Evolutionary conservation across 345 rosid genomes (phyloP), one percentile per base, ranked within the genome.

Genomic region (Sisymbrium irio): DNA sequence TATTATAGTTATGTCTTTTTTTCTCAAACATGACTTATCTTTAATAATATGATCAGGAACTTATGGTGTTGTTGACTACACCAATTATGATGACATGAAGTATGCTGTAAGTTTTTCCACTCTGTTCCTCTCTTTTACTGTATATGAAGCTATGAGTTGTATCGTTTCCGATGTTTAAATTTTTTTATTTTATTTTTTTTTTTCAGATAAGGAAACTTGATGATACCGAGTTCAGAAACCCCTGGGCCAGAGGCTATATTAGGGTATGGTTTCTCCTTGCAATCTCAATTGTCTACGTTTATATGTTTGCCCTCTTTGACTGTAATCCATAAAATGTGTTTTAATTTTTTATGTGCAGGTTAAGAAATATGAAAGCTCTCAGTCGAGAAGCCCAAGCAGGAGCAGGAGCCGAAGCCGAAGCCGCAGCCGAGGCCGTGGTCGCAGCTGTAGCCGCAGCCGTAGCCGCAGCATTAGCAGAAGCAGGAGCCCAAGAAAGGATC

Each of bases 71-170:
- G 97, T 93, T 36, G 98, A 93, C 82, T 93, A 91, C 79, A 89
- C 96, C 47, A 93, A 89, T 78, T 77, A 85, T 66, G 97, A 93
- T 30, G 98, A 91, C 85, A 93, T 91, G 98, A 93, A 91, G 75
- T 93, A 93, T 78, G 96, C 97, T 51, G 97, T 93, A 82, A 86
- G 94, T 83, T 68, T 83, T 68, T 22, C 56, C 27, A 32, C 56
- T 65, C 12, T 32, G 6, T 32, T 47, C 49, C 37, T 57, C 28
- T 18, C 71, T 69, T 33, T 55, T 56, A 28, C 35, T 56, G 45
- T 42, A 9, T 62, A 42, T 1, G 20, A 55, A 4, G 2, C 5
- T 64, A 7, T 56, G 45, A 3, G 28, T 30, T 62, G 17, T 30
- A 39, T 20, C 3, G 12, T n/a, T 46, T 49, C 55, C 37, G 18